Percentiles rank a stretch among this genome's conserved stretches.
phyloP scores from a whole-genome alignment of 306 rosid species.

The Hylodesmum podocarpum region DNA sequence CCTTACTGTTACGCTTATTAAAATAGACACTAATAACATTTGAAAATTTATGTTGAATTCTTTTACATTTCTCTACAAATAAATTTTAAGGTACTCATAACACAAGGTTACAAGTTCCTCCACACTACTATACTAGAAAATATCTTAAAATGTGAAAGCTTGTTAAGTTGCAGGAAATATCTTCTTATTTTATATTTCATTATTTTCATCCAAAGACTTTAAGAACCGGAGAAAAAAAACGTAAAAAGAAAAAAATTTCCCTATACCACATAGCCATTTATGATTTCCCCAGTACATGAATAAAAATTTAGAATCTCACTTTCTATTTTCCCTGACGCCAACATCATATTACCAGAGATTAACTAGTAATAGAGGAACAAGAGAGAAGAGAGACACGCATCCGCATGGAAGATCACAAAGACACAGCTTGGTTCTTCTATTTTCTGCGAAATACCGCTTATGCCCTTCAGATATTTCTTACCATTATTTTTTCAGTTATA shows the following conservation, averaged over 20 bases:
- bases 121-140: neutral
- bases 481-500: no score
- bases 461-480: no score
- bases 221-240: neutral
- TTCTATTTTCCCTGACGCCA: neutral
- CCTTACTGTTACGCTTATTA: neutral
- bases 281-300: neutral
- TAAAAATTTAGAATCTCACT: neutral
- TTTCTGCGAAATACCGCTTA: no score
- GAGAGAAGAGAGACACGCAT: neutral
- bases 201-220: neutral
- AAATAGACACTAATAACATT: neutral
- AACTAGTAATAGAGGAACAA: slow-evolving; percentile 19
- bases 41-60: neutral
- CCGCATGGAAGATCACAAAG: no score
- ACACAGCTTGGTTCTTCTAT: no score
- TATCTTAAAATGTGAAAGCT: neutral
- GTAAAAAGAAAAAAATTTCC: no score
- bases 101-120: neutral
- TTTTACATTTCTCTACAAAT: neutral
- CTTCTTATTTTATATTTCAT: neutral
- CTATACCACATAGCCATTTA: neutral
- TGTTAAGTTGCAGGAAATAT: neutral
- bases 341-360: neutral
- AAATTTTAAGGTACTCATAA: neutral